Percentiles rank a stretch among this genome's conserved stretches.
Conservation (phyloP, 2,329 filamentous ascomycete genomes). For the Penicillium glabrum region DNA sequence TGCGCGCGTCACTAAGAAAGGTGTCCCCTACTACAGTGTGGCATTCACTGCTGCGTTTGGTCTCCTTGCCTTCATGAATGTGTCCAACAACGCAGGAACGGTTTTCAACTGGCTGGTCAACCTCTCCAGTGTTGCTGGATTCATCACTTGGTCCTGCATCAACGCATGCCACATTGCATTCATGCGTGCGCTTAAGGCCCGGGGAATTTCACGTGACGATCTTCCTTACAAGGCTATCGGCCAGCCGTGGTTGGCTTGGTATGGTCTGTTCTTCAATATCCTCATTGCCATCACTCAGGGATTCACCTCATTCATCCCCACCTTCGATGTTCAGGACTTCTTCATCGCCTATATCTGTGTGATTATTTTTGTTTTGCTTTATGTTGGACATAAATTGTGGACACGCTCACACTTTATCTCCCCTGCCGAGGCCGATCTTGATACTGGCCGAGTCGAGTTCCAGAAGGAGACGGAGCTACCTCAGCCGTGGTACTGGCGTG, state of each 20-base stretch:
- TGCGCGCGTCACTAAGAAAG: slow-evolving; percentile 38
- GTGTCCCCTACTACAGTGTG: slow-evolving; percentile 46
- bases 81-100: slow-evolving; percentile 58
- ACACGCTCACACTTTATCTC: slow-evolving; percentile 36
- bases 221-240: slow-evolving; percentile 62
- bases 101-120: slow-evolving; percentile 52
- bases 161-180: slow-evolving; percentile 63
- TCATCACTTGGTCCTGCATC: slow-evolving; percentile 37
- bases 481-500: slow-evolving; percentile 27
- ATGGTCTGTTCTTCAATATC: slow-evolving; percentile 64
- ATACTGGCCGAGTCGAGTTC: slow-evolving; percentile 38
- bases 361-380: slow-evolving; percentile 62
- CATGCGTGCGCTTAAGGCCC: slow-evolving; percentile 56
- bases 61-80: slow-evolving; percentile 68
- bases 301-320: slow-evolving; percentile 64
- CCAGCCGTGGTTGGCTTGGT: slow-evolving; percentile 65
- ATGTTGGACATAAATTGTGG: slow-evolving; percentile 58
- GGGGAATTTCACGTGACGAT: slow-evolving; percentile 56
- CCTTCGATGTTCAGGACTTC: slow-evolving; percentile 60
- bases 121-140: slow-evolving; percentile 34
- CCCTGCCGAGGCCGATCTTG: slow-evolving; percentile 43
- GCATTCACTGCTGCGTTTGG: slow-evolving; percentile 53
- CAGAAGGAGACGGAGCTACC: slow-evolving; percentile 32
- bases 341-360: slow-evolving; percentile 65
- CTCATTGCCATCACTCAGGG: slow-evolving; percentile 67